Conservation (phyloP, 768 basidiomycete genomes). For the Amanita subjunquillea region DNA sequence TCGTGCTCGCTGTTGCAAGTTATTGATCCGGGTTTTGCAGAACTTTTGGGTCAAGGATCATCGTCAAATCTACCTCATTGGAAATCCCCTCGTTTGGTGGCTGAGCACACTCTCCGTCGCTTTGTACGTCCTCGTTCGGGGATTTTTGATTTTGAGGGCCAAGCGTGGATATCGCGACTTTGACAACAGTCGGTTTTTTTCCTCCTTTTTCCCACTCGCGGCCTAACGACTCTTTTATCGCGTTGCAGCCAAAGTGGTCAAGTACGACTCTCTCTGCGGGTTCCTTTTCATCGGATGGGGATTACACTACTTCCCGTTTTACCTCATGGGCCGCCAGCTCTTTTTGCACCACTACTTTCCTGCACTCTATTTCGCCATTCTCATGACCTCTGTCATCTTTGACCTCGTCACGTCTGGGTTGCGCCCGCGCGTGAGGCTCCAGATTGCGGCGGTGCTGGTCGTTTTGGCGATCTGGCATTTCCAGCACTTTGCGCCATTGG, state of each 20-base stretch:
- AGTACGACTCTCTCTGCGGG: conserved; percentile 84
- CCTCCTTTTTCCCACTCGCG: neutral
- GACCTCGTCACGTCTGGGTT: conserved; percentile 78
- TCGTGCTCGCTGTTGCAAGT: neutral
- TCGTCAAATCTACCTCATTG: conserved; percentile 89
- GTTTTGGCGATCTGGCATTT: conserved; percentile 74
- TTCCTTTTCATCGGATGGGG: conserved; percentile 91
- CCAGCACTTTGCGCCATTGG: conserved; percentile 66
- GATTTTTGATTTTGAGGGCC: conserved; percentile 74
- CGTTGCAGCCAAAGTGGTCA: conserved; percentile 67
- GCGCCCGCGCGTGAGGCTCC: conserved; percentile 65
- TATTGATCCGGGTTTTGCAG: conserved; percentile 25
- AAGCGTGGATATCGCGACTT: conserved; percentile 91
- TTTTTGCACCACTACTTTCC: conserved; percentile 99
- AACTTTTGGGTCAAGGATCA: conserved; percentile 99
- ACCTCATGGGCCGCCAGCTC: conserved; percentile 92
- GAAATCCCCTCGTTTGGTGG: conserved; percentile 95
- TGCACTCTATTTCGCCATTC: conserved; percentile 87
- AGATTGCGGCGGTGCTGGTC: conserved; percentile 68
- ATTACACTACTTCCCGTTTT: conserved; percentile 95
- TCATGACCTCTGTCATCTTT: conserved; percentile 68
- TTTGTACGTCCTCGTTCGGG: conserved; percentile 60
- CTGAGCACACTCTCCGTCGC: conserved; percentile 62
- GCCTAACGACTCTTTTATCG: neutral
- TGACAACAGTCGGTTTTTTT: conserved; percentile 62